phyloP scores from a whole-genome alignment of 768 basidiomycete species.

The Termitomyces sp. region DNA sequence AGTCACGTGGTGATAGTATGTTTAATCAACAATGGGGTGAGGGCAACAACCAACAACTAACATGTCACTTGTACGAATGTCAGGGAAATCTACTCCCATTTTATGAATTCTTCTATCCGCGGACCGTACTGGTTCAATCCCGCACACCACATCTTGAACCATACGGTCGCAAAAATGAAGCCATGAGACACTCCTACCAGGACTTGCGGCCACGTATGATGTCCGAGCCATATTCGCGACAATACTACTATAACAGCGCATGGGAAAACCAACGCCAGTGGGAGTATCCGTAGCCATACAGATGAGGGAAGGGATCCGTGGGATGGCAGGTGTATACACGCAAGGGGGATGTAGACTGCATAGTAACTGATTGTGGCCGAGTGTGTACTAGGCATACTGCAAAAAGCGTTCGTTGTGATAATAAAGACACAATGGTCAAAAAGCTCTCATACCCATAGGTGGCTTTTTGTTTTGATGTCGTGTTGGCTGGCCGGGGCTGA shows the following conservation, averaged over 20 bases:
- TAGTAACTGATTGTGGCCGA: slow-evolving; percentile 64
- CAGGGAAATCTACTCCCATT: background rate
- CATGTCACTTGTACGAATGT: too few relatives aligned
- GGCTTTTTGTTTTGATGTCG: slow-evolving; percentile 36
- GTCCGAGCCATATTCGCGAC: slow-evolving; percentile 71
- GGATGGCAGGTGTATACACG: slow-evolving; percentile 50
- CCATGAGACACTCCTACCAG: slow-evolving; percentile 55
- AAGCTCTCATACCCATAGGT: slow-evolving; percentile 57
- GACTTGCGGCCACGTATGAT: slow-evolving; percentile 72
- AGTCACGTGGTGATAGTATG: slow-evolving; percentile 4
- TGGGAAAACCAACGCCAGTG: slow-evolving; percentile 43
- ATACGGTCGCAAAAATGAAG: slow-evolving; percentile 40
- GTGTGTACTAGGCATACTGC: slow-evolving; percentile 83
- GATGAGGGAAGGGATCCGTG: slow-evolving; percentile 47
- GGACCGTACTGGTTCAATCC: slow-evolving; percentile 14
- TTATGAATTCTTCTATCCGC: slow-evolving; percentile 4
- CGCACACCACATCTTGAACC: slow-evolving; percentile 54
- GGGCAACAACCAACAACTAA: too few relatives aligned
- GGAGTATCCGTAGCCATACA: slow-evolving; percentile 32
- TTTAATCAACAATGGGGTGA: background rate
- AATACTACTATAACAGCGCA: slow-evolving; percentile 49
- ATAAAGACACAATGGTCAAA: background rate
- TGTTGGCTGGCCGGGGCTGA: slow-evolving; percentile 53
- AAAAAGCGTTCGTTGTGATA: background rate
- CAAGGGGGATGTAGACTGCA: slow-evolving; percentile 53